Conservation (phyloP, 2,329 filamentous ascomycete genomes). For the Fusarium tricinctum region DNA sequence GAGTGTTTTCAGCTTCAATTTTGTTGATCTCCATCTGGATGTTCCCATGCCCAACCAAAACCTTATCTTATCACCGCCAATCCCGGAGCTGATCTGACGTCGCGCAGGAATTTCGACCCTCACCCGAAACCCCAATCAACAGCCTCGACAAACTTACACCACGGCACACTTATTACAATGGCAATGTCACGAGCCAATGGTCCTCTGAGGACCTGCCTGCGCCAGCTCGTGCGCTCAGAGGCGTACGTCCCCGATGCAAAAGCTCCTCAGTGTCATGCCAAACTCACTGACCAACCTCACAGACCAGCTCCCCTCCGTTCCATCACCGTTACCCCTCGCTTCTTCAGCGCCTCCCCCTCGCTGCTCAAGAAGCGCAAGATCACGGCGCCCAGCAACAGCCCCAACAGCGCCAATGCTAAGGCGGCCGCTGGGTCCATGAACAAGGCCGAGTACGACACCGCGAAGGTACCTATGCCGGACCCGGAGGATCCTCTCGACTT, state of each 20-base stretch:
- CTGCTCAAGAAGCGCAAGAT: slow-evolving; percentile 59
- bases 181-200: slow-evolving; percentile 46
- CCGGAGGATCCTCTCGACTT: slow-evolving; percentile 64
- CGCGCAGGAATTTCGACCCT: slow-evolving; percentile 43
- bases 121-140: slow-evolving; percentile 1
- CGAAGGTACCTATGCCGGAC: slow-evolving; percentile 51
- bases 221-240: slow-evolving; percentile 46
- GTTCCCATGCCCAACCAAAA: neutral
- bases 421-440: slow-evolving; percentile 36
- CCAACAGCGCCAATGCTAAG: slow-evolving; percentile 40
- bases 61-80: slow-evolving; percentile 49
- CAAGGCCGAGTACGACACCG: slow-evolving; percentile 40
- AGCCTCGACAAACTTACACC: neutral
- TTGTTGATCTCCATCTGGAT: neutral
- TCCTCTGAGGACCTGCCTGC: slow-evolving; percentile 40
- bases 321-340: slow-evolving; percentile 36
- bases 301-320: slow-evolving; percentile 40
- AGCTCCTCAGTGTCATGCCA: slow-evolving; percentile 5
- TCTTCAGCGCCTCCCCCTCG: slow-evolving; percentile 50
- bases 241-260: slow-evolving; percentile 27
- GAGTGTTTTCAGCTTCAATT: neutral
- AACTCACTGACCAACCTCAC: slow-evolving; percentile 30
- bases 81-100: slow-evolving; percentile 44
- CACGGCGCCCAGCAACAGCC: slow-evolving; percentile 51
- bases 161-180: slow-evolving; percentile 33